These are phyloP conservation scores for Stagonosporopsis chrysanthemi DNA, from an alignment of 2,329 filamentous ascomycete genomes.

Conservation along the genomic window DNA sequence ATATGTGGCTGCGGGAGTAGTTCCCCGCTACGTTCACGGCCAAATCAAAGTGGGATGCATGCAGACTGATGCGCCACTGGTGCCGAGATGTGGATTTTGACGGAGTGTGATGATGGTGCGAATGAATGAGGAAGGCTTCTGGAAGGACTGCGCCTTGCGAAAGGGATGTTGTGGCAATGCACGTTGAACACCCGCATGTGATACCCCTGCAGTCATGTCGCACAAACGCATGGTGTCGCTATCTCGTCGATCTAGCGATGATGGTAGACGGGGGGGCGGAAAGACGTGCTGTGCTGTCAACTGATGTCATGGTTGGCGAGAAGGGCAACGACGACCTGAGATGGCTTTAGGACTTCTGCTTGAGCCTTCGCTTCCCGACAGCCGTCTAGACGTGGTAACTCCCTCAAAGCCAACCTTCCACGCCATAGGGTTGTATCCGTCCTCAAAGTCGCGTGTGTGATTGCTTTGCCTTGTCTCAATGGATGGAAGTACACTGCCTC, in stretches of 20 bases:
- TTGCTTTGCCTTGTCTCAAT: neutral
- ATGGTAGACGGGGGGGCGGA: neutral
- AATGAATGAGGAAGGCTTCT: slow-evolving; percentile 25
- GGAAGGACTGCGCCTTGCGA: slow-evolving; percentile 21
- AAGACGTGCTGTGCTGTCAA: neutral
- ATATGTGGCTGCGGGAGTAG: slow-evolving; percentile 6
- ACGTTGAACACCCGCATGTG: slow-evolving; percentile 4
- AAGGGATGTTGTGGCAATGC: slow-evolving; percentile 7
- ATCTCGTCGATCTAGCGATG: neutral
- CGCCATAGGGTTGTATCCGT: slow-evolving; percentile 1
- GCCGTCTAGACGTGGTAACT: slow-evolving; percentile 14
- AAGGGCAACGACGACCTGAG: slow-evolving; percentile 6
- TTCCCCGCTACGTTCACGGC: slow-evolving; percentile 10
- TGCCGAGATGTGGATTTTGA: slow-evolving; percentile 6
- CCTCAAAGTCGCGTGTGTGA: neutral
- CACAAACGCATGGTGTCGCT: slow-evolving; percentile 7
- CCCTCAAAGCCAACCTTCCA: neutral
- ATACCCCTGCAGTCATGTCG: slow-evolving; percentile 13
- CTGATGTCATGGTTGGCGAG: slow-evolving; percentile 6
- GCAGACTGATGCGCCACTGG: slow-evolving; percentile 8
- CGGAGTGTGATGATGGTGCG: slow-evolving; percentile 14
- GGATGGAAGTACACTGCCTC: slow-evolving; percentile 2
- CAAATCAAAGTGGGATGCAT: slow-evolving; percentile 4
- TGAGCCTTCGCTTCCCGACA: slow-evolving; percentile 15
- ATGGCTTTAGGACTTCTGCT: neutral